Conservation (phyloP, 1,284 basidiomycete genomes). For the Ganoderma boninense region DNA sequence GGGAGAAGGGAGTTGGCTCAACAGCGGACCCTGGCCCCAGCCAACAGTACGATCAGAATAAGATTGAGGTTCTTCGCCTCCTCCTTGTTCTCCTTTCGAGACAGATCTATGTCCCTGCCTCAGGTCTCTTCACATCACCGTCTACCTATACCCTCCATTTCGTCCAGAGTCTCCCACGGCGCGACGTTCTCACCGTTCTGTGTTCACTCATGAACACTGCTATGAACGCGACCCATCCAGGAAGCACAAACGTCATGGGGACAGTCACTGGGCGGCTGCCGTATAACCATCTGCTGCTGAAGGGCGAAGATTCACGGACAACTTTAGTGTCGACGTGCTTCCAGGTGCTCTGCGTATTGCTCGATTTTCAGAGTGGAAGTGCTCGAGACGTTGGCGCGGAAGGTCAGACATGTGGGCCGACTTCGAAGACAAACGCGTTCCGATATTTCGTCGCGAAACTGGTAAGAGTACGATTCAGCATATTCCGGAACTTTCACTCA, state of each 20-base stretch:
- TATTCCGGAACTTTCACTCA: background rate
- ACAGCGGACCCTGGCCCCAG: slow-evolving; percentile 76
- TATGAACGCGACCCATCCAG: slow-evolving; percentile 69
- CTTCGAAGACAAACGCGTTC: slow-evolving; percentile 85
- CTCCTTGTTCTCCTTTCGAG: slow-evolving; percentile 86
- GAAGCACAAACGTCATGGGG: slow-evolving; percentile 59
- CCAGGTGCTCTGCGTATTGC: slow-evolving; percentile 77
- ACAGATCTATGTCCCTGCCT: slow-evolving; percentile 85
- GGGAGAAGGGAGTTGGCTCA: slow-evolving; percentile 92
- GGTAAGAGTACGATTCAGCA: slow-evolving; percentile 51
- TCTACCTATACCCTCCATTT: slow-evolving; percentile 81
- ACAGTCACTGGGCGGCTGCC: slow-evolving; percentile 77
- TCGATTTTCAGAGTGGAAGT: slow-evolving; percentile 85
- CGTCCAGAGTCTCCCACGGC: slow-evolving; percentile 80
- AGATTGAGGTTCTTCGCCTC: slow-evolving; percentile 86
- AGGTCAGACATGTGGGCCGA: slow-evolving; percentile 56
- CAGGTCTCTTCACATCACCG: slow-evolving; percentile 72
- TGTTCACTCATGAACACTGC: slow-evolving; percentile 93
- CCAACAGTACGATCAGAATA: slow-evolving; percentile 79
- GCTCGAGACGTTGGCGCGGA: slow-evolving; percentile 64
- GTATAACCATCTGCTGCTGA: slow-evolving; percentile 91
- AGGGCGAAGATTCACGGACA: slow-evolving; percentile 80
- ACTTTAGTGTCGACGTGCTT: slow-evolving; percentile 77
- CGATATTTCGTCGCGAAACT: slow-evolving; percentile 90
- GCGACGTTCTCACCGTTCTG: slow-evolving; percentile 85